Evolutionary conservation across 2,329 filamentous ascomycete species (phyloP), one percentile per base, ranked within the genome.

Genomic region (Whalleya microplaca): DNA sequence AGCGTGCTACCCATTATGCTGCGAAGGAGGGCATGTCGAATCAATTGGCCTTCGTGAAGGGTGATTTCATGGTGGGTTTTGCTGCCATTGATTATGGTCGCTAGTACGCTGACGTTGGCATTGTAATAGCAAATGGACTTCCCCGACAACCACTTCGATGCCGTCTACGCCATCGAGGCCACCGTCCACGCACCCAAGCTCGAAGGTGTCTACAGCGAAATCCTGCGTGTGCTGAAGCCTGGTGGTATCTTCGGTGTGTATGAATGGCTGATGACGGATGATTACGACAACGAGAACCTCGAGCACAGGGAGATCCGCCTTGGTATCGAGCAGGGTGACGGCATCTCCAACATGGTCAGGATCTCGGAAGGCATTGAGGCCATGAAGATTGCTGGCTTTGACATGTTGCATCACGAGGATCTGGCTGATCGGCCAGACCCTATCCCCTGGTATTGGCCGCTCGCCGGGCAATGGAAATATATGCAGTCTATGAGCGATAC

Each of bases 221-320:
- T 98, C 70, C 93, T 89, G 84, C 90, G 91, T 46, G 93, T 97
- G 20, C 83, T 99, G 62, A 99, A 98, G 84, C 95, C 95, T 19
- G 95, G 95, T 58, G 94, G 95, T 74, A 82, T 92, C 49, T 99
- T 98, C 69, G 95, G 94, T 72, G 94, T 98, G 50, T 99, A 98
- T 78, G 95, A 99, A 77, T 98, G 95, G 95, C 82, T 98, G 71
- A 98, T 99, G 95, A 98, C 93, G 6, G 93, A 97, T 62, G 80
- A 88, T 21, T 99, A 97, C 77, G 90, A 98, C 78, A 94, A 96
- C 73, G 82, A 89, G 58, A 92, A 97, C 81, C 75, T 91, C 1
- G 82, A 87, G 69, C 95, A 98, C 80, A 90, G 92, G 65, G 86
- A 91, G 73, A 95, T 98, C 71, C 91, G 95, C 63, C 86, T 97